Evolutionary conservation across 2,329 filamentous ascomycete species (phyloP).

Genomic region (Colletotrichum agaves): DNA sequence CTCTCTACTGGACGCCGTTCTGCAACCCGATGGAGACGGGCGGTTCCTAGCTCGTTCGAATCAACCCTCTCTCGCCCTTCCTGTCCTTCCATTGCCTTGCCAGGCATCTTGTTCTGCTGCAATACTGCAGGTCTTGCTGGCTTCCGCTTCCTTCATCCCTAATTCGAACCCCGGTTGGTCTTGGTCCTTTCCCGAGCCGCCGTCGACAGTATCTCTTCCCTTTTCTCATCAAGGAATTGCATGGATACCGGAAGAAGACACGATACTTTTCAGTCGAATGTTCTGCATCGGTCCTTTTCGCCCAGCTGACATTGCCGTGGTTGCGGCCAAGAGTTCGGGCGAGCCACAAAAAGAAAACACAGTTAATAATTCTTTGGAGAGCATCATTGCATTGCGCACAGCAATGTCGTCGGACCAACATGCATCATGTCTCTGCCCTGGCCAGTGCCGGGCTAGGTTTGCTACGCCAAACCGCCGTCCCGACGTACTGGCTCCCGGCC

Average conservation of each 20-base stretch:
- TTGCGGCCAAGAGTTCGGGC: constrained; percentile 19
- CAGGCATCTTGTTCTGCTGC: constrained; percentile 5
- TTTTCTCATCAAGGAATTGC: neutral
- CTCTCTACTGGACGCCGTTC: constrained; percentile 22
- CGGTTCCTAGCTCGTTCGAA: constrained; percentile 2
- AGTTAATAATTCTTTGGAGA: neutral
- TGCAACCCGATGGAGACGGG: constrained; percentile 15
- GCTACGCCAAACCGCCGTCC: constrained; percentile 31
- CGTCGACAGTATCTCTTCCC: constrained; percentile 4
- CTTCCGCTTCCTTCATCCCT: constrained; percentile 20
- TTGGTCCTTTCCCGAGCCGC: constrained; percentile 4
- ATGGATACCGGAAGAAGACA: neutral
- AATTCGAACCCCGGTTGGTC: constrained; percentile 1
- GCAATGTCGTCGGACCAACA: constrained; percentile 25
- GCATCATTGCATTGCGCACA: constrained; percentile 5
- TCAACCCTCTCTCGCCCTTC: neutral
- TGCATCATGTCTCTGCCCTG: constrained; percentile 22
- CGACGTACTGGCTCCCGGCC: constrained; percentile 36
- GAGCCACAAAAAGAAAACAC: constrained; percentile 18
- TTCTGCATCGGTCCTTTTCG: constrained; percentile 17
- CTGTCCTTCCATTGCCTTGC: neutral
- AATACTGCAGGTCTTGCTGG: neutral
- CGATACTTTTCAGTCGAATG: constrained; percentile 9
- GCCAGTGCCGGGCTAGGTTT: constrained; percentile 32
- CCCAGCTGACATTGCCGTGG: constrained; percentile 14